These are phyloP conservation scores for Aspergillus neotritici DNA, from an alignment of 2,329 filamentous ascomycete species.

Conservation along the genomic window DNA sequence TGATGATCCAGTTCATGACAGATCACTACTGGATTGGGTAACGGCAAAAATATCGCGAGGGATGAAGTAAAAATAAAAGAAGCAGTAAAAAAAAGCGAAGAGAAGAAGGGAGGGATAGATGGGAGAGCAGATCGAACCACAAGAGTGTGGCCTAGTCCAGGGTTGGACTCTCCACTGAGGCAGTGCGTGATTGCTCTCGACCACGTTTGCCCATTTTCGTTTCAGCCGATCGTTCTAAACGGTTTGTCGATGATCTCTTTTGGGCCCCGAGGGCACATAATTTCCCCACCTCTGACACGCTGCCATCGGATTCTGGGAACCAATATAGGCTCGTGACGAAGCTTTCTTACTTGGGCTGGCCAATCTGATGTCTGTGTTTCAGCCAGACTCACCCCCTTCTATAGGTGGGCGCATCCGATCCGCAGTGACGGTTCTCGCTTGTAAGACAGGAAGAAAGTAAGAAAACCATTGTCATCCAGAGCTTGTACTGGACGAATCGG, in stretches of 20 bases:
- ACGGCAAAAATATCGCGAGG: neutral
- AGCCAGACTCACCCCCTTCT: constrained; percentile 2
- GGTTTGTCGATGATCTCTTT: constrained; percentile 7
- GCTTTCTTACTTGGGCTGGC: constrained; percentile 8
- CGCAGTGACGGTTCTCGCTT: too few species aligned
- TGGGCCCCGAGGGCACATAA: neutral
- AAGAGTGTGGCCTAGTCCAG: too few species aligned
- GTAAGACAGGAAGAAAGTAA: too few species aligned
- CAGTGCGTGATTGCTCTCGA: constrained; percentile 14
- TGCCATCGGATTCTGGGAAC: neutral
- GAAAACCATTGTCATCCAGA: too few species aligned
- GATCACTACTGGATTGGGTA: neutral
- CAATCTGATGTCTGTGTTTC: constrained; percentile 13
- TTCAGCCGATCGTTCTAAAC: constrained; percentile 12
- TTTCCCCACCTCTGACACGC: neutral
- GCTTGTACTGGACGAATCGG: constrained; percentile 1
- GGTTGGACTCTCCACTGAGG: constrained; percentile 4
- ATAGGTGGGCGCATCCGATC: neutral
- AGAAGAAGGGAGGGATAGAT: neutral
- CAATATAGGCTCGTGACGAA: constrained; percentile 14
- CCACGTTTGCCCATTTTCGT: constrained; percentile 17
- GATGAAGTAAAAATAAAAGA: neutral
- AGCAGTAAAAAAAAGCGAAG: constrained; percentile 1
- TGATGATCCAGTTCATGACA: too few species aligned
- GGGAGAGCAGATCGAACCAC: too few species aligned